A percentile compares a stretch with the other conserved stretches of the same genome.
Evolutionary conservation across 495 filamentous ascomycete genomes (phyloP).

Genomic region (Clohesyomyces aquaticus): DNA sequence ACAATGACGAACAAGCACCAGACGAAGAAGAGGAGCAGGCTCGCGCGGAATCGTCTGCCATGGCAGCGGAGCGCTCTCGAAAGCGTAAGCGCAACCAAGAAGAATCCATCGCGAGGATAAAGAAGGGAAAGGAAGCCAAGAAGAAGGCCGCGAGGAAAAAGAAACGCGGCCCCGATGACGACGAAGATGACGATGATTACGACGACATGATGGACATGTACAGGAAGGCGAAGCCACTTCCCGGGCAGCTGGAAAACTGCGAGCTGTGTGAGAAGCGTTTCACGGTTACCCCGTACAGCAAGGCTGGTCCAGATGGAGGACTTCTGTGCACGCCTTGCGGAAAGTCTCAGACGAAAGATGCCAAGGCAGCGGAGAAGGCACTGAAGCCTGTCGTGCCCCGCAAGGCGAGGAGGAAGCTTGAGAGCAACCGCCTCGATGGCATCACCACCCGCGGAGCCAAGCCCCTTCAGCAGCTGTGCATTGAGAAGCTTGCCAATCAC

Average conservation of each 20-base stretch:
- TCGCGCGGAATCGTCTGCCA: conserved; percentile 50
- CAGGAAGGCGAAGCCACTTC: conserved; percentile 65
- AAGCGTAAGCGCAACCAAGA: conserved; percentile 66
- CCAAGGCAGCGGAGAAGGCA: conserved; percentile 62
- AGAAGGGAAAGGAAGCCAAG: conserved; percentile 72
- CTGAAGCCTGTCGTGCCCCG: conserved; percentile 54
- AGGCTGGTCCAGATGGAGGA: conserved; percentile 78
- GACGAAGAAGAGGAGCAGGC: conserved; percentile 37
- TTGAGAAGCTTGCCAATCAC: conserved; percentile 81
- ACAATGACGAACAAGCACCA: conserved; percentile 36
- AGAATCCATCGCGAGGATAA: conserved; percentile 72
- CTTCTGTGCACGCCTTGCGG: conserved; percentile 84
- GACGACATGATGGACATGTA: conserved; percentile 59
- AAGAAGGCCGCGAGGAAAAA: conserved; percentile 55
- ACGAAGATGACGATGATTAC: conserved; percentile 55
- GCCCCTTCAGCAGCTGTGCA: conserved; percentile 74
- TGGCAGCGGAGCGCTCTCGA: conserved; percentile 59
- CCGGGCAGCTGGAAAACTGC: conserved; percentile 89
- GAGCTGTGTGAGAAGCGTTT: conserved; percentile 85
- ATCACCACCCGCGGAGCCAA: conserved; percentile 69
- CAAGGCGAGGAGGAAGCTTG: conserved; percentile 66
- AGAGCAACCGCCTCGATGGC: conserved; percentile 80
- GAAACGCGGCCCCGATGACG: conserved; percentile 48
- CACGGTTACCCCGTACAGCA: conserved; percentile 89
- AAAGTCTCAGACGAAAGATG: conserved; percentile 66